phyloP scores from a whole-genome alignment of 768 basidiomycete species.

The Tylopilus sp. region DNA sequence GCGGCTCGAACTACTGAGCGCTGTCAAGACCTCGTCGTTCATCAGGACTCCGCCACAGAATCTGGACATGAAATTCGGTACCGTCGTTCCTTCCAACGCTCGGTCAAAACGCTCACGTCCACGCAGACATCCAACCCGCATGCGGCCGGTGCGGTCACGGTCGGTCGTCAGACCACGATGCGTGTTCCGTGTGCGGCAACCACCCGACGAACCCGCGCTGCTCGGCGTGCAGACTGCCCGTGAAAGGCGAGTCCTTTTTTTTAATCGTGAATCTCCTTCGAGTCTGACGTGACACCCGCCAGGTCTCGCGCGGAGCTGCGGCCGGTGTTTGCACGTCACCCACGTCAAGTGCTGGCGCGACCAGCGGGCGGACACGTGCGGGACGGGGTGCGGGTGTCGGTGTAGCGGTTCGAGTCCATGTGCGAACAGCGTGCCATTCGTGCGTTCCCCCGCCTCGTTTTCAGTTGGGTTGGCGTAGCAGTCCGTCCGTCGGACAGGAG shows the following conservation, averaged over 20 bases:
- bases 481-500: too few relatives aligned
- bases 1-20: conserved; percentile 69
- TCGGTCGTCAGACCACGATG: conserved; percentile 32
- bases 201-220: conserved; percentile 51
- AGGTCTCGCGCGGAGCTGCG: conserved; percentile 64
- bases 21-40: conserved; percentile 39
- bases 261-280: background rate
- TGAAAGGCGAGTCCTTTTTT: conserved; percentile 51
- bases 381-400: conserved; percentile 67
- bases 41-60: conserved; percentile 23
- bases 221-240: conserved; percentile 72
- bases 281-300: background rate
- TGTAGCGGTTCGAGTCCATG: conserved; percentile 35
- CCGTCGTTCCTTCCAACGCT: background rate
- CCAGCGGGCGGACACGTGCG: conserved; percentile 47
- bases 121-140: conserved; percentile 44
- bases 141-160: conserved; percentile 44
- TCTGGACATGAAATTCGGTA: conserved; percentile 37
- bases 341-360: conserved; percentile 63
- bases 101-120: conserved; percentile 3
- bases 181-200: conserved; percentile 44
- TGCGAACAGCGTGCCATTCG: conserved; percentile 2
- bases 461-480: background rate
- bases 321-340: conserved; percentile 59
- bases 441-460: conserved; percentile 10